Conservation (phyloP, 2,329 filamentous ascomycete species). For the Sporothrix protearum region DNA sequence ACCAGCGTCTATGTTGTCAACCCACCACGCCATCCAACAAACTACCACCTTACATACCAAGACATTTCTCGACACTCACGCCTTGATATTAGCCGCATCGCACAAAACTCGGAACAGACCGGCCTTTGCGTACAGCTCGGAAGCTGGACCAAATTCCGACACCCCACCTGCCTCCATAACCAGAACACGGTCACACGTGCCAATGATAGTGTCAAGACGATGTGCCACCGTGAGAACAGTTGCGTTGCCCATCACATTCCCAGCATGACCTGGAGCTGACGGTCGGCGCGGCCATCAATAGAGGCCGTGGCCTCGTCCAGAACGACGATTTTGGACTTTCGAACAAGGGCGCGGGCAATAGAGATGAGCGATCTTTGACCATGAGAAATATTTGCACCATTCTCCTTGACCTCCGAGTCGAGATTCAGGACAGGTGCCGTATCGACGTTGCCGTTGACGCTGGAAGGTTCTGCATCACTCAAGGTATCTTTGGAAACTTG, state of each 20-base stretch:
- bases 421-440: neutral
- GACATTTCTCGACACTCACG: neutral
- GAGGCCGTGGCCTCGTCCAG: conserved; percentile 96
- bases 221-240: conserved; percentile 26
- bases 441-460: neutral
- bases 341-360: conserved; percentile 81
- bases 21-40: neutral
- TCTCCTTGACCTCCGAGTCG: conserved; percentile 22
- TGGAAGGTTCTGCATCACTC: neutral
- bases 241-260: conserved; percentile 10
- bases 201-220: conserved; percentile 23
- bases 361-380: conserved; percentile 88
- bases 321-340: conserved; percentile 78
- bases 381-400: conserved; percentile 53
- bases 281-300: conserved; percentile 56
- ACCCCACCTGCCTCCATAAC: conserved; percentile 88
- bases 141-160: conserved; percentile 63
- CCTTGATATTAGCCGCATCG: conserved; percentile 15
- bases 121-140: conserved; percentile 15
- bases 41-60: neutral
- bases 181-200: conserved; percentile 69
- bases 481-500: neutral
- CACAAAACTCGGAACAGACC: conserved; percentile 16
- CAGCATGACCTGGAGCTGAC: conserved; percentile 20
- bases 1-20: neutral